Base-by-base conservation (phyloP, 345 rosid genomes). In the Odontarrhena argentea region DNA sequence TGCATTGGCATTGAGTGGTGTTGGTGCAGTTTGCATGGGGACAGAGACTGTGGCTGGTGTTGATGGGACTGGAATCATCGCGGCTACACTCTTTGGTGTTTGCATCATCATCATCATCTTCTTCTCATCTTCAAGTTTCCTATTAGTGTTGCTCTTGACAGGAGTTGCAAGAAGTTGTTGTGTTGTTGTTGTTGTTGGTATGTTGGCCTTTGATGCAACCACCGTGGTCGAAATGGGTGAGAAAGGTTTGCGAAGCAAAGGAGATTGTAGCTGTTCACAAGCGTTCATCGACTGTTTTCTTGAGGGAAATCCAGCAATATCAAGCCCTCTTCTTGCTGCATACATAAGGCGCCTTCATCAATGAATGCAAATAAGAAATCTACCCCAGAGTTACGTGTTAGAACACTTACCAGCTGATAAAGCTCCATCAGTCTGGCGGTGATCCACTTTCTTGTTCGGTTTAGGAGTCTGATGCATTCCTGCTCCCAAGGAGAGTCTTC, bases 21-120 rank as follows among this genome's bases (percentile, higher is more conserved):
- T 86, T 45, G 98, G 94, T 9, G 84, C 91, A 11, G 99, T 91
- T 78, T 84, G 99, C 98, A 89, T 91, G 24, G 87, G 84, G 8
- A 85, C 80, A 12, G 90, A 82, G 26, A 80, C 60, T 28, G 96
- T 86, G 32, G 96, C 82, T 63, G 92, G 92, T 28, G 96, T 87
- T 0, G 78, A 50, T 7, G 85, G 82, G 61, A 82, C 58, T 15
- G 85, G 82, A 74, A 83, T 78, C 63, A 81, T 77, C 25, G 85
- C 68, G 2, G 57, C 45, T 10, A 74, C 62, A 2, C 47, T 74
- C 63, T 74, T 84, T 0, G 96, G 97, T 10, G 96, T 87, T 60
- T 60, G 77, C 56, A 58, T 48, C 65, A 65, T 65, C 70, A n/a
- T 62, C 53, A 50, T 71, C 65, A 57, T 56, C 60, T 9, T 76